Evolutionary conservation across 2,329 filamentous ascomycete species (phyloP).

Genomic region (Macroventuria anomochaeta): DNA sequence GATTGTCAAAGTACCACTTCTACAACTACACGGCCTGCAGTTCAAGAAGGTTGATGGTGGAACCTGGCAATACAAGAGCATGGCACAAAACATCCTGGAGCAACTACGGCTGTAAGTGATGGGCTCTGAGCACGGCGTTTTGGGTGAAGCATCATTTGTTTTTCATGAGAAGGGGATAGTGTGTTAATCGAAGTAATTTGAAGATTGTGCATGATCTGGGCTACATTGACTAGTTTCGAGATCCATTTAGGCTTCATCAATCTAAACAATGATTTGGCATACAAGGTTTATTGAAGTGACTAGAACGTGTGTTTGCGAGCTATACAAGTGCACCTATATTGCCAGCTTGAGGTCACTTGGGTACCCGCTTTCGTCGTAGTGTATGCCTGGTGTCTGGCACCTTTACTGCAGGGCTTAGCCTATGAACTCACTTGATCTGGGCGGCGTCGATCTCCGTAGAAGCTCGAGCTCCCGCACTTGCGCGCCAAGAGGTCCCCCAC

Average conservation of each 20-base stretch:
- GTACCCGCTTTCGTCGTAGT: background rate
- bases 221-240: background rate
- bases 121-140: constrained; percentile 13
- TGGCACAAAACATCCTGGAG: constrained; percentile 93
- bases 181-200: constrained; percentile 6
- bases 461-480: constrained; percentile 33
- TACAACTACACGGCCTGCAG: constrained; percentile 92
- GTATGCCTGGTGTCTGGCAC: background rate
- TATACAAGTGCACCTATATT: background rate
- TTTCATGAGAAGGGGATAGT: constrained; percentile 1
- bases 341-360: background rate
- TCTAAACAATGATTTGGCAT: background rate
- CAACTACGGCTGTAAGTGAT: constrained; percentile 73
- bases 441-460: constrained; percentile 27
- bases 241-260: background rate
- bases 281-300: background rate
- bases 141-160: background rate
- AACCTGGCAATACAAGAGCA: constrained; percentile 98
- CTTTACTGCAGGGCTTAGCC: constrained; percentile 16
- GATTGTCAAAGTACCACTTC: constrained; percentile 94
- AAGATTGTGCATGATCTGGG: constrained; percentile 6
- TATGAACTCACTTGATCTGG: constrained; percentile 21
- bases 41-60: constrained; percentile 97
- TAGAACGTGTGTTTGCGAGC: background rate
- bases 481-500: constrained; percentile 19